phyloP scores from a whole-genome alignment of 75 land plant genomes.

The Pseudotsuga menziesii region DNA sequence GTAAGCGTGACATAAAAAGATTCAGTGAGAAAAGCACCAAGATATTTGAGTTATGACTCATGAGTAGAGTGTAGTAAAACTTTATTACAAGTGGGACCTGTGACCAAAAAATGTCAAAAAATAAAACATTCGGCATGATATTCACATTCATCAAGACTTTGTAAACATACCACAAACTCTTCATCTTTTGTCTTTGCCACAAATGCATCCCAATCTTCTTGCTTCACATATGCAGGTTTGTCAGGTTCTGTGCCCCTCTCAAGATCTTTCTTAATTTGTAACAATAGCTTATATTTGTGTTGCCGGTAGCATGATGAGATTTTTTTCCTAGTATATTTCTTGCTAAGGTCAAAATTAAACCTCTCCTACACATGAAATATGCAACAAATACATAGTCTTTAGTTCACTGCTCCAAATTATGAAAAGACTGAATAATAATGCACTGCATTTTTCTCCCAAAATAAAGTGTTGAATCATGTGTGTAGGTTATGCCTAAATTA shows the following conservation, averaged over 20 bases:
- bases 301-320: slow-evolving; percentile 25
- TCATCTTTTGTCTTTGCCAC: slow-evolving; percentile 29
- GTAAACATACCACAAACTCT: slow-evolving; percentile 20
- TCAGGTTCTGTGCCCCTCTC: slow-evolving; percentile 17
- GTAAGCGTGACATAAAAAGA: background rate
- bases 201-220: slow-evolving; percentile 25
- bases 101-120: background rate
- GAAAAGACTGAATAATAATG: background rate
- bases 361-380: slow-evolving; percentile 18
- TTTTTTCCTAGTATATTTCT: slow-evolving; percentile 22
- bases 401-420: background rate
- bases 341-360: slow-evolving; percentile 21
- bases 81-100: background rate
- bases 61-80: background rate
- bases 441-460: background rate
- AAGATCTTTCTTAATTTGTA: slow-evolving; percentile 22
- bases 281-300: slow-evolving; percentile 21
- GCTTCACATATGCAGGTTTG: slow-evolving; percentile 24
- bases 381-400: background rate
- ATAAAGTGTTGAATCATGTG: background rate
- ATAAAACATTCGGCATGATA: background rate
- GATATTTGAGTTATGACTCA: too few relatives aligned
- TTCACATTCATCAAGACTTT: background rate
- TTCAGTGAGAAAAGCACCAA: background rate
- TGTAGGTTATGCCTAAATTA: background rate